Percentiles rank a stretch among this genome's conserved stretches.
These are phyloP conservation scores for Saksenaea vasiformis DNA, from an alignment of 371 early-diverging fungal genomes.

Conservation along the genomic window DNA sequence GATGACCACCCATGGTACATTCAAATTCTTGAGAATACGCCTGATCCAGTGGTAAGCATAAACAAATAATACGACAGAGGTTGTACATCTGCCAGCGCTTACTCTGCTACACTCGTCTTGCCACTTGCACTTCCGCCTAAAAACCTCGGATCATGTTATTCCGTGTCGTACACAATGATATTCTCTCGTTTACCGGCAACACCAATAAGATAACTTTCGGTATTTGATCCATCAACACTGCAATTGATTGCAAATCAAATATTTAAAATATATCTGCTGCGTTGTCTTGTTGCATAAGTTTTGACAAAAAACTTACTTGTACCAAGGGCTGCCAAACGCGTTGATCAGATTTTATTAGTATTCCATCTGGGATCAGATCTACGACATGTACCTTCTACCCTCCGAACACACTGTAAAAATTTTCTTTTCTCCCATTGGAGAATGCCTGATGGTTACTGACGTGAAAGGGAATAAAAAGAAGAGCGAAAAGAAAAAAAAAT, in stretches of 20 bases:
- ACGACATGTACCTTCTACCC: conserved; percentile 38
- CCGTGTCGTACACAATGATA: neutral
- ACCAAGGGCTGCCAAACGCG: conserved; percentile 30
- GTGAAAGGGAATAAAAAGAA: neutral
- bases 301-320: conserved; percentile 29
- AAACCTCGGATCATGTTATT: conserved; percentile 1
- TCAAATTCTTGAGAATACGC: conserved; percentile 72
- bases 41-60: conserved; percentile 23
- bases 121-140: conserved; percentile 84
- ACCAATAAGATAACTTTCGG: conserved; percentile 72
- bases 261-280: neutral
- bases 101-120: conserved; percentile 81
- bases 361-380: neutral
- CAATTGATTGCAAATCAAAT: neutral
- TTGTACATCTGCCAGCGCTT: conserved; percentile 13
- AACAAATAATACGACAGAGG: neutral
- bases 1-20: conserved; percentile 87
- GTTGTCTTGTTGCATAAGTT: neutral
- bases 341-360: neutral
- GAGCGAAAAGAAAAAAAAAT: neutral
- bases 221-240: conserved; percentile 65
- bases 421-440: conserved; percentile 21
- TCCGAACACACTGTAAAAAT: conserved; percentile 33
- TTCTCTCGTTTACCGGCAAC: conserved; percentile 59
- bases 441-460: neutral